These are phyloP conservation scores for Yarrowia sp. DNA, from an alignment of 805 yeast genomes.

Conservation along the genomic window DNA sequence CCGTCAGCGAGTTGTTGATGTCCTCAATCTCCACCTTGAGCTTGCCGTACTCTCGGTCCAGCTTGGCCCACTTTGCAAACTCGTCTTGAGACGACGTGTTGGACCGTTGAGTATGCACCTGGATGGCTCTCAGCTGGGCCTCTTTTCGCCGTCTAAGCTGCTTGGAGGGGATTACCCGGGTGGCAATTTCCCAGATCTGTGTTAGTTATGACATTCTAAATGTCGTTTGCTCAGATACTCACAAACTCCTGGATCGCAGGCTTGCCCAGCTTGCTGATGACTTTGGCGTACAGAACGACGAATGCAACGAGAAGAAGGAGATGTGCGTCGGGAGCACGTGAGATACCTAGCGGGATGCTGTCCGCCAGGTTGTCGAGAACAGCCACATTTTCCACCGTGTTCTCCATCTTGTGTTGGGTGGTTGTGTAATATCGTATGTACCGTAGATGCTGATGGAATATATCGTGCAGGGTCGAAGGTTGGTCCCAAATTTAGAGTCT, in stretches of 20 bases:
- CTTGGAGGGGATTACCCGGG: constrained; percentile 42
- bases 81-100: constrained; percentile 83
- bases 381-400: no score
- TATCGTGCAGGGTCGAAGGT: no score
- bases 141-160: constrained; percentile 37
- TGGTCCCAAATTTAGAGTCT: no score
- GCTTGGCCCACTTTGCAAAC: constrained; percentile 93
- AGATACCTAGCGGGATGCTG: no score
- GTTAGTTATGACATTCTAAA: constrained; percentile 9
- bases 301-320: constrained; percentile 37
- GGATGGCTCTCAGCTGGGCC: constrained; percentile 47
- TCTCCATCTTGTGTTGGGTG: no score
- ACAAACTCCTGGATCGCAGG: constrained; percentile 34
- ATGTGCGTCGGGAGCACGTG: background rate
- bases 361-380: no score
- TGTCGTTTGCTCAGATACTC: constrained; percentile 29
- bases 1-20: constrained; percentile 35
- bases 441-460: no score
- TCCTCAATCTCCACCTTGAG: constrained; percentile 51
- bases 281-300: constrained; percentile 43
- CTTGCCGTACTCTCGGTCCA: constrained; percentile 68
- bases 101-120: constrained; percentile 53
- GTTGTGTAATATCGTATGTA: no score
- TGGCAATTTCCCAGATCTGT: constrained; percentile 43
- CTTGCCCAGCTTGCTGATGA: constrained; percentile 43